Evolutionary conservation across 352 stramenopile species (phyloP).

Genomic region (Salisapilia sapeloensis): DNA sequence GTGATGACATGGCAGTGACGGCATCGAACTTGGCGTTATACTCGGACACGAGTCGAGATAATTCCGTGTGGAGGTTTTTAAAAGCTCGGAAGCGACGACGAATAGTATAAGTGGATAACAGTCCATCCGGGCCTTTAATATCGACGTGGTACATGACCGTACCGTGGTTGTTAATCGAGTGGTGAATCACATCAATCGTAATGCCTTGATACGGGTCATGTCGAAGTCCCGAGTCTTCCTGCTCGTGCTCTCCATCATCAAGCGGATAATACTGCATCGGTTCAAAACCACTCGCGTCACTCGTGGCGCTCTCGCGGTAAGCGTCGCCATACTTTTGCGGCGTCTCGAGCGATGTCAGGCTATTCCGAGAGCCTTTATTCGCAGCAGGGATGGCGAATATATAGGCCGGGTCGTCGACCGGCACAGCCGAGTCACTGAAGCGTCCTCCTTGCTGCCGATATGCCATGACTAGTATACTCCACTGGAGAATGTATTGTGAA

Average conservation of each 20-base stretch:
- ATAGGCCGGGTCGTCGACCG: constrained; percentile 22
- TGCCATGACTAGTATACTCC: too few relatives aligned
- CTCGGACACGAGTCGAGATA: constrained; percentile 29
- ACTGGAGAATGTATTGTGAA: too few relatives aligned
- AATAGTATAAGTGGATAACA: constrained; percentile 77
- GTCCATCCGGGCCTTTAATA: constrained; percentile 54
- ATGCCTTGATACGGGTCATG: constrained; percentile 49
- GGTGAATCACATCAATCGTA: constrained; percentile 24
- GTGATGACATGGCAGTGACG: not conserved
- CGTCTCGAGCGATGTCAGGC: constrained; percentile 28
- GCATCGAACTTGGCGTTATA: constrained; percentile 4
- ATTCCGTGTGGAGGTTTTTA: constrained; percentile 56
- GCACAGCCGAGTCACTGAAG: constrained; percentile 33
- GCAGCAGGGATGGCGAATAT: constrained; percentile 10
- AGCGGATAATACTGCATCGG: constrained; percentile 35
- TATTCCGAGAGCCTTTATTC: constrained; percentile 31
- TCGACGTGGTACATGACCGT: constrained; percentile 81
- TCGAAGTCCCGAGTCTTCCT: constrained; percentile 8
- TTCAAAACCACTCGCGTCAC: constrained; percentile 45
- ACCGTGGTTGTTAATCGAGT: constrained; percentile 31
- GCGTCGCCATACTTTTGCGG: constrained; percentile 8
- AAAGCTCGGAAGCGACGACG: constrained; percentile 63
- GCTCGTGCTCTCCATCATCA: constrained; percentile 14
- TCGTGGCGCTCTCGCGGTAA: constrained; percentile 32
- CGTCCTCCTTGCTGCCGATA: constrained; percentile 10